Evolutionary conservation across 129 eudicot genomes (phyloP).

Genomic region (Flaveria brownii): DNA sequence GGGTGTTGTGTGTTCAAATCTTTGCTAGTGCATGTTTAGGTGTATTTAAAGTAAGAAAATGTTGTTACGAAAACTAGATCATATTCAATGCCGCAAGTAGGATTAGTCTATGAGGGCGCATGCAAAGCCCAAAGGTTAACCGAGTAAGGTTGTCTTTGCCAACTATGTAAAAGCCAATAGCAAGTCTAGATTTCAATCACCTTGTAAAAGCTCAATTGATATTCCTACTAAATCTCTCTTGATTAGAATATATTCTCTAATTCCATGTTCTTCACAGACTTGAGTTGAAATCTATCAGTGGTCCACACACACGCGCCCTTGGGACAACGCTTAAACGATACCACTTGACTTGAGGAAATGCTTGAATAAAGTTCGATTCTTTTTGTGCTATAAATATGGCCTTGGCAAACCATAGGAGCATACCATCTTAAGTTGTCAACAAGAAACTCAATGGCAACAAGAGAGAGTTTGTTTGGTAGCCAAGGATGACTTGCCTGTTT

Average conservation of each 20-base stretch:
- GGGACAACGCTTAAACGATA: neutral
- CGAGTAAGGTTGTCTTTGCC: no score
- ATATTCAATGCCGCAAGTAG: neutral
- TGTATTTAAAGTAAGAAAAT: no score
- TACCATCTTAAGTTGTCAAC: neutral
- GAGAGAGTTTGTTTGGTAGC: slow-evolving; percentile 53
- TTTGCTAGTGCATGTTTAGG: no score
- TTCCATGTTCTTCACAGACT: neutral
- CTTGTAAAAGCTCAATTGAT: slow-evolving; percentile 19
- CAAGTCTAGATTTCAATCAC: slow-evolving; percentile 2
- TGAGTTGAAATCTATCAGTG: neutral
- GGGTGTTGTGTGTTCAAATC: no score
- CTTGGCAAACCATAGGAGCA: neutral
- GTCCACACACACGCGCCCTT: neutral
- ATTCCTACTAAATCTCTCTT: slow-evolving; percentile 13
- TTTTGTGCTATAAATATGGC: neutral
- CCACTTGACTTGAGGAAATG: slow-evolving; percentile 11
- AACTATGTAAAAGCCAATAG: no score
- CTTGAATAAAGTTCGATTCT: neutral
- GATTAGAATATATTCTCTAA: slow-evolving; percentile 7
- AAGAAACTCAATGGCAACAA: neutral
- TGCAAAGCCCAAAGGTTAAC: no score
- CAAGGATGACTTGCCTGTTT: slow-evolving; percentile 73
- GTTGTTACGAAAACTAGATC: no score
- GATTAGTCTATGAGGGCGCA: no score